Evolutionary conservation across 2,329 filamentous ascomycete genomes (phyloP).

Genomic region (Seiridium unicorne): DNA sequence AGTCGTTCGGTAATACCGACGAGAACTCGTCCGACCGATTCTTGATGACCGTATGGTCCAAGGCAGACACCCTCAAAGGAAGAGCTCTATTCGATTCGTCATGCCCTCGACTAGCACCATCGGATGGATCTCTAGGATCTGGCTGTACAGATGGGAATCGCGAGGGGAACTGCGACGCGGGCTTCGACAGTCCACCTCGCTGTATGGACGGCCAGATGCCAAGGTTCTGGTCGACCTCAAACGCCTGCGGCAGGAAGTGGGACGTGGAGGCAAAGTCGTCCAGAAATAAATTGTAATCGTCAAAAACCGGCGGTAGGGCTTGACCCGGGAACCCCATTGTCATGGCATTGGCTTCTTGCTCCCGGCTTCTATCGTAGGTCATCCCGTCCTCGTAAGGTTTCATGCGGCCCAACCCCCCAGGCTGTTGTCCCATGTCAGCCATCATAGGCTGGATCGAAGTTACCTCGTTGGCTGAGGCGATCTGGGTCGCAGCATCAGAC

Average conservation of each 20-base stretch:
- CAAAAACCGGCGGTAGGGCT: slow-evolving; percentile 40
- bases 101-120: slow-evolving; percentile 34
- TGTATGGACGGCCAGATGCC: slow-evolving; percentile 47
- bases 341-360: slow-evolving; percentile 40
- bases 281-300: slow-evolving; percentile 59
- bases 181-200: slow-evolving; percentile 43
- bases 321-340: slow-evolving; percentile 38
- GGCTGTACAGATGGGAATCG: slow-evolving; percentile 53
- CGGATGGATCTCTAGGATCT: slow-evolving; percentile 45
- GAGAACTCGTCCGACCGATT: slow-evolving; percentile 62
- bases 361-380: slow-evolving; percentile 48
- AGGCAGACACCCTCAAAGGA: slow-evolving; percentile 48
- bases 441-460: slow-evolving; percentile 51
- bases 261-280: slow-evolving; percentile 55
- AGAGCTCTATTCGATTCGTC: slow-evolving; percentile 38
- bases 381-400: slow-evolving; percentile 50
- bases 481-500: slow-evolving; percentile 55
- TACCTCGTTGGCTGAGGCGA: slow-evolving; percentile 53
- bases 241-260: slow-evolving; percentile 53
- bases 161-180: slow-evolving; percentile 51
- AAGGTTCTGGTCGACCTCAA: slow-evolving; percentile 53
- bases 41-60: slow-evolving; percentile 55
- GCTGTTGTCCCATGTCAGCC: slow-evolving; percentile 39
- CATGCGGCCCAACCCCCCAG: slow-evolving; percentile 39
- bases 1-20: slow-evolving; percentile 57